Conservation (phyloP, 192 early-diverging fungal species). For the Polychytrium aggregatum region DNA sequence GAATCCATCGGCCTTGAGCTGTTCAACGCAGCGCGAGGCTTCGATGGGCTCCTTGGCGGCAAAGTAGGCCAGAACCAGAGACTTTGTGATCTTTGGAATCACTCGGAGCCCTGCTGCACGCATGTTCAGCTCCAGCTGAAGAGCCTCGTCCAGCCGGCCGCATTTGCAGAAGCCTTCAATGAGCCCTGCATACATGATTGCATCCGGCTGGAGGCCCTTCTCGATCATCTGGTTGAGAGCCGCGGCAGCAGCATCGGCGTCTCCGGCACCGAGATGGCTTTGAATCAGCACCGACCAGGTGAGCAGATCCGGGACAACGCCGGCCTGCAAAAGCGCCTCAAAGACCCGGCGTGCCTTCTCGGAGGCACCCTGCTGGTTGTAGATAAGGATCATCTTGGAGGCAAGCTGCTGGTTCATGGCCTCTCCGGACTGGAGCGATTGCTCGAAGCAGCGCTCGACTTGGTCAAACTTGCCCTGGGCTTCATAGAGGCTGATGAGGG, state of each 20-base stretch:
- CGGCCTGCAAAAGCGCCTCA: constrained; percentile 1
- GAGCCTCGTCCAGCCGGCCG: constrained; percentile 7
- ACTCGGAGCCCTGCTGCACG: neutral
- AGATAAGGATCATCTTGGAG: too few relatives aligned
- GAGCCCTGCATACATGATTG: constrained; percentile 13
- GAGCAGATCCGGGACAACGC: constrained; percentile 8
- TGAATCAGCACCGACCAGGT: constrained; percentile 20
- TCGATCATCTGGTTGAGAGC: constrained; percentile 15
- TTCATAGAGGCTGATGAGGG: too few relatives aligned
- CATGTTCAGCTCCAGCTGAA: constrained; percentile 6
- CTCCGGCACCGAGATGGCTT: constrained; percentile 7
- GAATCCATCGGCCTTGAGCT: constrained; percentile 9
- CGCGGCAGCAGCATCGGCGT: constrained; percentile 6
- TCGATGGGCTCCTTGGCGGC: constrained; percentile 5
- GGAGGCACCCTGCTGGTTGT: too few relatives aligned
- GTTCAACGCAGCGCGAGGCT: constrained; percentile 14
- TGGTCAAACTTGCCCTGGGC: too few relatives aligned
- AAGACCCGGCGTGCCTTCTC: constrained; percentile 15
- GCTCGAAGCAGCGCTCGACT: too few relatives aligned
- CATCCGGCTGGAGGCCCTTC: constrained; percentile 7
- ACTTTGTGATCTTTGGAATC: constrained; percentile 5
- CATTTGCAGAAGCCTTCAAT: constrained; percentile 8
- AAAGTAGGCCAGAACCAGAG: constrained; percentile 13
- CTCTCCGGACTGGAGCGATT: too few relatives aligned
- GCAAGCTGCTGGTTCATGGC: too few relatives aligned